These are phyloP conservation scores for Cordyceps cicadae DNA, from an alignment of 2,329 filamentous ascomycete genomes.

Conservation along the genomic window DNA sequence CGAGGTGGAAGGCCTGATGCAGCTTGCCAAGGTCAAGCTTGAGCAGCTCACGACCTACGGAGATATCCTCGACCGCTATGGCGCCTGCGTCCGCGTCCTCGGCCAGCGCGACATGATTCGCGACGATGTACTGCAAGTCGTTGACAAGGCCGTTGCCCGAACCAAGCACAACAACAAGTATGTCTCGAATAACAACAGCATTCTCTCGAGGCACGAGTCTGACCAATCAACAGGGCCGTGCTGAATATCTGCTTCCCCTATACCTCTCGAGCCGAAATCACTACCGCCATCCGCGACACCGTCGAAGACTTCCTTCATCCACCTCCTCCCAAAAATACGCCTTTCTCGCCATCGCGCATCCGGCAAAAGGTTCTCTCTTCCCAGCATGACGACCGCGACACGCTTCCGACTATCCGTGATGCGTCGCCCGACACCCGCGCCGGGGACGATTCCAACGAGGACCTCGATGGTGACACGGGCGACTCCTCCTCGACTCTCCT, in stretches of 20 bases:
- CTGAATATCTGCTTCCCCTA: slow-evolving; percentile 98
- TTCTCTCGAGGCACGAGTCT: not conserved
- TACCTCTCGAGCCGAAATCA: slow-evolving; percentile 92
- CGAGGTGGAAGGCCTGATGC: slow-evolving; percentile 95
- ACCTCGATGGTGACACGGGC: slow-evolving; percentile 40
- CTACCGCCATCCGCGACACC: slow-evolving; percentile 76
- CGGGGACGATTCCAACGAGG: slow-evolving; percentile 36
- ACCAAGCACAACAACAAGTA: slow-evolving; percentile 81
- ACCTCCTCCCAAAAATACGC: slow-evolving; percentile 53
- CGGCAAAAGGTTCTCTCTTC: slow-evolving; percentile 73
- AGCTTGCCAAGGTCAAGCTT: slow-evolving; percentile 92
- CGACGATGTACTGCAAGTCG: slow-evolving; percentile 78
- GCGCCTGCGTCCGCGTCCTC: slow-evolving; percentile 75
- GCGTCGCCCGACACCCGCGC: slow-evolving; percentile 37
- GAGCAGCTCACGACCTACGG: slow-evolving; percentile 88
- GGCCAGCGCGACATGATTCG: slow-evolving; percentile 79
- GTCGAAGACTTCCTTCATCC: slow-evolving; percentile 79
- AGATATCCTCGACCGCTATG: slow-evolving; percentile 85
- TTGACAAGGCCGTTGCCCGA: slow-evolving; percentile 77
- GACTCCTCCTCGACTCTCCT: slow-evolving; percentile 53
- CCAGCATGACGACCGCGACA: slow-evolving; percentile 42
- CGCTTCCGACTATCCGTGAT: slow-evolving; percentile 42
- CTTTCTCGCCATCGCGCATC: slow-evolving; percentile 84
- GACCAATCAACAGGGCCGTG: slow-evolving; percentile 33
- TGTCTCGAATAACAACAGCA: slow-evolving; percentile 16